Conservation (phyloP, 257 asterid genomes). For the Craterostigma plantagineum region DNA sequence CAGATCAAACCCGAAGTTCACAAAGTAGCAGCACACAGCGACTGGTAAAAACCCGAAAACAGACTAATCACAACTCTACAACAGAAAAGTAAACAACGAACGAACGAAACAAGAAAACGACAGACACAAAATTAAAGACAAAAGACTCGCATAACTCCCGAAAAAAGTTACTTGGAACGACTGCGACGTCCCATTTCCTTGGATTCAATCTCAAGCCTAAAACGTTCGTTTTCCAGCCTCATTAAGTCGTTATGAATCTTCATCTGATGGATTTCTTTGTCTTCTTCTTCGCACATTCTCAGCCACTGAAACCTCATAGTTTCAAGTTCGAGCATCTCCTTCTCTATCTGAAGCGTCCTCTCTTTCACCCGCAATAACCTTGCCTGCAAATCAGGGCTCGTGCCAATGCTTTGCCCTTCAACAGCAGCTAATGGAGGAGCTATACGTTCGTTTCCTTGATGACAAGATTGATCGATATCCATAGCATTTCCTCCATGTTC, state of each 20-base stretch:
- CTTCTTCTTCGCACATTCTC: slow-evolving; percentile 11
- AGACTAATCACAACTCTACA: too few relatives aligned
- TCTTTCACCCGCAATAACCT: slow-evolving; percentile 11
- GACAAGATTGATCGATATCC: neutral
- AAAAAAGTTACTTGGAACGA: slow-evolving; percentile 3
- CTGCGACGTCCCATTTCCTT: slow-evolving; percentile 10
- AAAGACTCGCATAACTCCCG: too few relatives aligned
- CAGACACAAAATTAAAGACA: too few relatives aligned
- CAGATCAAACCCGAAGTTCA: too few relatives aligned
- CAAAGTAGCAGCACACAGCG: too few relatives aligned
- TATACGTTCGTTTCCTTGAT: too few relatives aligned
- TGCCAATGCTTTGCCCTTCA: slow-evolving; percentile 1
- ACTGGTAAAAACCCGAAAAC: too few relatives aligned
- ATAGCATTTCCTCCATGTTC: slow-evolving; percentile 9
- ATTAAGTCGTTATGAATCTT: slow-evolving; percentile 19
- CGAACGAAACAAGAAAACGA: too few relatives aligned
- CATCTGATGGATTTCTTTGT: slow-evolving; percentile 18
- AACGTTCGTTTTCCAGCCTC: slow-evolving; percentile 24
- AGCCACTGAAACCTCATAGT: slow-evolving; percentile 12
- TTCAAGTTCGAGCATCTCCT: slow-evolving; percentile 24
- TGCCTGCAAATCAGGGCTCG: slow-evolving; percentile 1
- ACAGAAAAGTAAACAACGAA: too few relatives aligned
- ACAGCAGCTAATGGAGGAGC: too few relatives aligned
- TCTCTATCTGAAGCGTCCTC: slow-evolving; percentile 15
- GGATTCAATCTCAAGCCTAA: slow-evolving; percentile 11